Evolutionary conservation across 2,329 filamentous ascomycete genomes (phyloP), one percentile per base, ranked within the genome.

Genomic region (Fusarium torulosum): DNA sequence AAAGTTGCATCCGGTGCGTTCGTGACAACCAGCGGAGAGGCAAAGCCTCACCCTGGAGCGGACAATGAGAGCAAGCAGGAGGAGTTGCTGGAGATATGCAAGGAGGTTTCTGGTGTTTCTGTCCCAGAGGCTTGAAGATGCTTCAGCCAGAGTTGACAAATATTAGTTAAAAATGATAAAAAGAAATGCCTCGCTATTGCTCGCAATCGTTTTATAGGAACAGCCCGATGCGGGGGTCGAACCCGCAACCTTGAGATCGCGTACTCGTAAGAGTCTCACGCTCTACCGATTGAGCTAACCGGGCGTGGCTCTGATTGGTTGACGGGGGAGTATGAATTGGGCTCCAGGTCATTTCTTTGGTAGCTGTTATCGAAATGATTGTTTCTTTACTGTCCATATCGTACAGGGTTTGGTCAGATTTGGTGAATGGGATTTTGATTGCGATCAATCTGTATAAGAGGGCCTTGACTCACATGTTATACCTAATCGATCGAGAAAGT

Each of bases 231-330:
- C 76, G 77, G 78, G 77, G 78, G 76, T 84, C 82, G 82, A 85
- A 86, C 84, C 82, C 82, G 81, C 82, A 84, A 80, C 82, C 82
- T 84, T 83, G 80, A 84, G 83, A 83, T 84, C 51, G 71, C 59
- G 73, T 65, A 72, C 72, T 74, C 69, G 7, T 85, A 84, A 85
- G 87, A 89, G 87, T 88, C 87, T 88, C 83, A 88, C 86, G 86
- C 86, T 89, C 86, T 89, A 88, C 72, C 73, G 72, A 75, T 75
- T 74, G 72, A 75, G 70, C 71, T 73, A 74, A 73, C 66, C 72
- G 77, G 75, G 76, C 75, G 76, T 78, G 77, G 17, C 54, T 65
- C 62, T 66, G 53, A 59, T 67, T 66, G 59, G 59, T 38, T 54
- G 19, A 13, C 2, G 5, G 0, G 2, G 0, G 4, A 9, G 1